phyloP scores from a whole-genome alignment of 1,284 basidiomycete genomes.

The Clitocybe nebularis region DNA sequence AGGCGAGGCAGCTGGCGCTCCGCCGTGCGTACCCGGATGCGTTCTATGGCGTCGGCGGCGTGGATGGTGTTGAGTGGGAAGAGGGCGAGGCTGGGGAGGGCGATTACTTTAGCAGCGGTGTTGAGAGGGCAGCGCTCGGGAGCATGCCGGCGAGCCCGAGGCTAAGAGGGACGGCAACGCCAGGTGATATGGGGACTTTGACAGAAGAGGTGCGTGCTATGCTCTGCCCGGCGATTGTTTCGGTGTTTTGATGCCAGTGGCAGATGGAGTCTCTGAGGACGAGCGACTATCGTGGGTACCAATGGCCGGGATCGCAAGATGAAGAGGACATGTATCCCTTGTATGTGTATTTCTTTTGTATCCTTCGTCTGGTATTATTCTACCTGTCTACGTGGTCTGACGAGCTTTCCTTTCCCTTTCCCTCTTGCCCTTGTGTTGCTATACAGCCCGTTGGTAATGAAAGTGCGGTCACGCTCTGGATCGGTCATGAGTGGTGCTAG shows the following conservation, averaged over 20 bases:
- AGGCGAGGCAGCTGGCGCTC: conserved; percentile 89
- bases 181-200: conserved; percentile 90
- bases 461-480: conserved; percentile 83
- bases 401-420: too few relatives aligned
- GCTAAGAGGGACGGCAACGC: conserved; percentile 80
- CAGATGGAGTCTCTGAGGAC: conserved; percentile 85
- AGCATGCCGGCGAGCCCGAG: conserved; percentile 88
- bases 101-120: conserved; percentile 26
- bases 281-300: conserved; percentile 83
- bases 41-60: conserved; percentile 60
- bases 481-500: conserved; percentile 85
- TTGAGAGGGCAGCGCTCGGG: conserved; percentile 39
- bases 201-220: conserved; percentile 77
- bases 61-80: conserved; percentile 34
- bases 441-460: conserved; percentile 84
- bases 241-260: conserved; percentile 4
- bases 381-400: too few relatives aligned
- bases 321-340: conserved; percentile 93
- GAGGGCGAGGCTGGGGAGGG: conserved; percentile 50
- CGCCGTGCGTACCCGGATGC: conserved; percentile 94
- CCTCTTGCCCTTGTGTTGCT: too few relatives aligned
- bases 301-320: conserved; percentile 62
- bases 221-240: too few relatives aligned
- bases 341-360: conserved; percentile 32
- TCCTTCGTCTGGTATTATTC: conserved; percentile 1